Conservation (phyloP, 148 eudicot genomes). For the Chenopodium album region DNA sequence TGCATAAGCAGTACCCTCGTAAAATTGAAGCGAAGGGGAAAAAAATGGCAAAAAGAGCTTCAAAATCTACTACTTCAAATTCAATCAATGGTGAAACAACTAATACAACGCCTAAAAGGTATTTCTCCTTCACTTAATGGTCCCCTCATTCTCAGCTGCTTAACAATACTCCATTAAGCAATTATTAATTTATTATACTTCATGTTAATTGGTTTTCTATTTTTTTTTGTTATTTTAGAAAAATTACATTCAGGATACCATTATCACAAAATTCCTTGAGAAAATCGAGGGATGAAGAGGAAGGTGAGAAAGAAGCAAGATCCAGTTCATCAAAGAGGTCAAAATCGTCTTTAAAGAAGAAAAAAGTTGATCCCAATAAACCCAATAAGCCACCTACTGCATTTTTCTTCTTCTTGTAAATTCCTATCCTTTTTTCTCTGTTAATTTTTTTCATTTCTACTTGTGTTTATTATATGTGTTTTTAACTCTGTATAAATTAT, state of each 20-base stretch:
- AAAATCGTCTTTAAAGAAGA: constrained; percentile 20
- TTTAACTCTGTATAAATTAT: too few relatives aligned
- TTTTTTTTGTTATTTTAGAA: constrained; percentile 22
- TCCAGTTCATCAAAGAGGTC: constrained; percentile 21
- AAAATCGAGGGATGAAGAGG: constrained; percentile 19
- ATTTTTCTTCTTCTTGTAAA: constrained; percentile 88
- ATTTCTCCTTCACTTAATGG: neutral
- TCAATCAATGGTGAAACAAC: neutral
- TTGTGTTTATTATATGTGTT: neutral
- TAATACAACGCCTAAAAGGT: neutral
- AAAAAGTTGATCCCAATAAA: constrained; percentile 54
- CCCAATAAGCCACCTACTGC: constrained; percentile 98
- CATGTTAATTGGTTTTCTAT: neutral
- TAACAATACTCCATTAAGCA: neutral
- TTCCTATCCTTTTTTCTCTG: neutral
- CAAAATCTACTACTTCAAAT: neutral
- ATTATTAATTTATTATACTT: too few relatives aligned
- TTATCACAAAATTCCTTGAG: constrained; percentile 15
- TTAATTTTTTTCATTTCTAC: neutral
- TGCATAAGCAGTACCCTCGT: neutral
- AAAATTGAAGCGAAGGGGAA: neutral
- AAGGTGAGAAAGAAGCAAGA: constrained; percentile 15
- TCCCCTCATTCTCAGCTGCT: too few relatives aligned
- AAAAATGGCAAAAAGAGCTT: constrained; percentile 11
- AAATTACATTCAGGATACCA: constrained; percentile 35